Evolutionary conservation across 164 flowering plant genomes (phyloP).

Genomic region (Warburgia ugandensis): DNA sequence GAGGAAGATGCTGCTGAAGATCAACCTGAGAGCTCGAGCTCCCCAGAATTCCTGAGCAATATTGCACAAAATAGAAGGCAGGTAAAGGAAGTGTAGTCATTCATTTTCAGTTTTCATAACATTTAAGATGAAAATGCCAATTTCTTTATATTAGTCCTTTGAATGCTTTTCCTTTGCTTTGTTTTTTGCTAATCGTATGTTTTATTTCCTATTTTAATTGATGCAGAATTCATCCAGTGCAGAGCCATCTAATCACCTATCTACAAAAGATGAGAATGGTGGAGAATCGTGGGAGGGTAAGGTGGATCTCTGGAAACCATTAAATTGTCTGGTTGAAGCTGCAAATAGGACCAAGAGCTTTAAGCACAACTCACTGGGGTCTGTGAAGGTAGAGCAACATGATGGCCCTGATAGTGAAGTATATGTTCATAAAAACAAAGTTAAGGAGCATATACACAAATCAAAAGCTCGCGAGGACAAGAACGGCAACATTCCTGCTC

Average conservation of each 20-base stretch:
- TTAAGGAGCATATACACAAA: conserved; percentile 43
- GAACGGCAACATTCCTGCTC: conserved; percentile 16
- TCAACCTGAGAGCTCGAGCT: conserved; percentile 49
- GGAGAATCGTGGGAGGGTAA: conserved; percentile 46
- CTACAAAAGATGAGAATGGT: conserved; percentile 37
- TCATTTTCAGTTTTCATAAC: no score
- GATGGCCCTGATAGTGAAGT: conserved; percentile 22
- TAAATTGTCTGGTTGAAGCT: conserved; percentile 82
- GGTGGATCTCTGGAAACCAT: conserved; percentile 82
- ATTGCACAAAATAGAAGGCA: conserved; percentile 41
- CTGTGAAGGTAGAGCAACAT: conserved; percentile 31
- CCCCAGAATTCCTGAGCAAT: conserved; percentile 46
- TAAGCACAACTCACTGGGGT: conserved; percentile 41
- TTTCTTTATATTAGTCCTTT: no score
- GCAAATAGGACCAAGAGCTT: conserved; percentile 77
- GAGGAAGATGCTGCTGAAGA: conserved; percentile 46
- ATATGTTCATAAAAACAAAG: conserved; percentile 30
- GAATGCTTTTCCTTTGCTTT: no score
- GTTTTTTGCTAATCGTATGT: no score
- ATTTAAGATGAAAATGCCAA: no score
- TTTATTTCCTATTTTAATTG: no score
- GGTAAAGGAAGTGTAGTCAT: conserved; percentile 51
- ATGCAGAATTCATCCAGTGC: conserved; percentile 47
- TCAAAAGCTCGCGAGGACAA: conserved; percentile 38
- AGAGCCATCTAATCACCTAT: conserved; percentile 37